phyloP scores from a whole-genome alignment of 129 eudicot genomes.

The Solidago caesia region DNA sequence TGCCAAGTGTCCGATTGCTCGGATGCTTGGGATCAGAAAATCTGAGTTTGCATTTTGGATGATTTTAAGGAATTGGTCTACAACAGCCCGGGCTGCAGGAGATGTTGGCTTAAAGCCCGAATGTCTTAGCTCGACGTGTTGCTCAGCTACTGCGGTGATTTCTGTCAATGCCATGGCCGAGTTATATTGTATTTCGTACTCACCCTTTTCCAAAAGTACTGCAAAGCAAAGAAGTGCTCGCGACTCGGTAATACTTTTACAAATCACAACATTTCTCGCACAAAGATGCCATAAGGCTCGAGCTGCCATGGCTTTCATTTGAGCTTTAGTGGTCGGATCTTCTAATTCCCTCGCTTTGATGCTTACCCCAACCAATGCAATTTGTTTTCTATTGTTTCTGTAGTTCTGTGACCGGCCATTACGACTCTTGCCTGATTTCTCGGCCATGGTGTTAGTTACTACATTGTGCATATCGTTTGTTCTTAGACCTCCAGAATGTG shows the following conservation, averaged over 20 bases:
- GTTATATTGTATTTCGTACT: constrained; percentile 47
- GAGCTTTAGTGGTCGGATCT: constrained; percentile 48
- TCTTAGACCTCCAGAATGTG: constrained; percentile 15
- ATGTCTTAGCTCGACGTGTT: constrained; percentile 43
- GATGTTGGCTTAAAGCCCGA: constrained; percentile 61
- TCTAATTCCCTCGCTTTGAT: constrained; percentile 52
- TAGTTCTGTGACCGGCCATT: not conserved
- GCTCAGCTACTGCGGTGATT: constrained; percentile 56
- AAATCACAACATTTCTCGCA: constrained; percentile 42
- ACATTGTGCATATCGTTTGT: constrained; percentile 34
- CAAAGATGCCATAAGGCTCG: constrained; percentile 57
- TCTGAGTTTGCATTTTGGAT: constrained; percentile 38
- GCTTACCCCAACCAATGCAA: constrained; percentile 40
- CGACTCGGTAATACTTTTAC: constrained; percentile 52
- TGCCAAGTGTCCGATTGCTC: constrained; percentile 48
- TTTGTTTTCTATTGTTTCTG: constrained; percentile 16
- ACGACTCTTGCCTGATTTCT: constrained; percentile 16
- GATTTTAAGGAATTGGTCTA: constrained; percentile 49
- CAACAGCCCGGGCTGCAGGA: constrained; percentile 56
- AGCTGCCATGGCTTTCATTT: constrained; percentile 73
- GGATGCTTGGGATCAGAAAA: constrained; percentile 42
- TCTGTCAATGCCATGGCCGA: constrained; percentile 58
- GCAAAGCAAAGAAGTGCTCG: constrained; percentile 64
- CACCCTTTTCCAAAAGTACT: constrained; percentile 51
- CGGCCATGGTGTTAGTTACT: constrained; percentile 37